Evolutionary conservation across 2,329 filamentous ascomycete genomes (phyloP).

Genomic region (Drechmeria coniospora): DNA sequence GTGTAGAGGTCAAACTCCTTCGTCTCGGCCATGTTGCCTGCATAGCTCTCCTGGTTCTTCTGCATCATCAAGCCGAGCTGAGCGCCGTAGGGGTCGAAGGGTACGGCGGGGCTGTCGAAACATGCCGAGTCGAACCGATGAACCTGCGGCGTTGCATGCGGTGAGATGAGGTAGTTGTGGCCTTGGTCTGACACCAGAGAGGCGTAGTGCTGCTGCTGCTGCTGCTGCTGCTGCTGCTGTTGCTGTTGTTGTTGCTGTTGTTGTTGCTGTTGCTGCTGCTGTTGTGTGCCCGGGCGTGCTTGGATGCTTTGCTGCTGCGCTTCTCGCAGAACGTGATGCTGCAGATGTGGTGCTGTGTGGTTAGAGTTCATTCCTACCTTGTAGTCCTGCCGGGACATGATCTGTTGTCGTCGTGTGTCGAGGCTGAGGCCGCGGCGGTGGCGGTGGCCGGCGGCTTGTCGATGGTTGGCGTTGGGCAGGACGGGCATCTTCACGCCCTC

Average conservation of each 20-base stretch:
- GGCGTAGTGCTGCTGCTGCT: conserved; percentile 12
- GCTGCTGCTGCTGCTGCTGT: conserved; percentile 8
- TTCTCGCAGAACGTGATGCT: conserved; percentile 70
- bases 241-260: conserved; percentile 1
- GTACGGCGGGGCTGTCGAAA: conserved; percentile 26
- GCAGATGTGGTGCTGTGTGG: conserved; percentile 38
- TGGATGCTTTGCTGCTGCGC: conserved; percentile 69
- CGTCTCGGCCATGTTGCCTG: conserved; percentile 23
- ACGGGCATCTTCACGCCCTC: conserved; percentile 56
- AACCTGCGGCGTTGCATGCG: conserved; percentile 37
- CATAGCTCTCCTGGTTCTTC: conserved; percentile 29
- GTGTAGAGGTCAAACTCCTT: conserved; percentile 37
- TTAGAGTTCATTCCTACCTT: conserved; percentile 40
- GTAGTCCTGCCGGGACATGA: conserved; percentile 18
- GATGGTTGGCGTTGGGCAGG: conserved; percentile 38
- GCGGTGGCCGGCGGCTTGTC: conserved; percentile 19
- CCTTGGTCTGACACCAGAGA: conserved; percentile 19
- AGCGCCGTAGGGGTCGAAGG: conserved; percentile 30
- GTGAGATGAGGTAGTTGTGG: conserved; percentile 43
- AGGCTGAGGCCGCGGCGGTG: conserved; percentile 78
- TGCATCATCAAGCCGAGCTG: conserved; percentile 29
- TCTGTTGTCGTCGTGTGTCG: conserved; percentile 52
- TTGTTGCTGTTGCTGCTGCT: conserved; percentile 2
- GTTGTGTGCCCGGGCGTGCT: conserved; percentile 53
- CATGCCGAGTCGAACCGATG: conserved; percentile 35